Evolutionary conservation across 352 stramenopile genomes (phyloP).

Genomic region (Phytophthora europaea): DNA sequence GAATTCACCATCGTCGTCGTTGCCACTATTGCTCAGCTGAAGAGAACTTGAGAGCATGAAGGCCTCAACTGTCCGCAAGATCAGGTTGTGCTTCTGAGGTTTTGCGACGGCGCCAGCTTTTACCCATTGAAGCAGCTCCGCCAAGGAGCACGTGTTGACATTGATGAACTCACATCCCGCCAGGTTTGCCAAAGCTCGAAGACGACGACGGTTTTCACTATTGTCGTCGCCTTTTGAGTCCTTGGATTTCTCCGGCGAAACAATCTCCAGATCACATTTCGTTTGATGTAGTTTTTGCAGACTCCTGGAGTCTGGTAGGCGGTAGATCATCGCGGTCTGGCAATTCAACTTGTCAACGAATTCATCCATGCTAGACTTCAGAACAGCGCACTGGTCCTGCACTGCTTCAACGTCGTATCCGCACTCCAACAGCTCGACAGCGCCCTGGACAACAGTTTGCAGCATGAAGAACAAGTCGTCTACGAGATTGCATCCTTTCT

Average conservation of each 20-base stretch:
- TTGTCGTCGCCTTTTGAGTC: slow-evolving; percentile 18
- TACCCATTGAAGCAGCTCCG: slow-evolving; percentile 22
- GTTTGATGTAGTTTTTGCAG: not conserved
- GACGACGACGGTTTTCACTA: slow-evolving; percentile 16
- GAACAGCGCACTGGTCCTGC: not conserved
- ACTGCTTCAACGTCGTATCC: not conserved
- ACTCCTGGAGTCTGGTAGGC: not conserved
- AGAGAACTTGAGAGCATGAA: slow-evolving; percentile 35
- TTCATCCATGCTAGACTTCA: not conserved
- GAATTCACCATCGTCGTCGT: not conserved
- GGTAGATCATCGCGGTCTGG: not conserved
- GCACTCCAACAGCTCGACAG: not conserved
- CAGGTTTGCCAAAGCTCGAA: slow-evolving; percentile 29
- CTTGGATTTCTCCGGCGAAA: slow-evolving; percentile 1
- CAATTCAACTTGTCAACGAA: not conserved
- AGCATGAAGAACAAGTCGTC: not conserved
- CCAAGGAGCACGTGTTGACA: slow-evolving; percentile 19
- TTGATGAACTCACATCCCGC: slow-evolving; percentile 21
- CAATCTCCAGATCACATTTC: slow-evolving; percentile 13
- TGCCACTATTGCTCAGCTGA: not conserved
- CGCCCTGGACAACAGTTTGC: not conserved
- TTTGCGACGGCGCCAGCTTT: slow-evolving; percentile 6
- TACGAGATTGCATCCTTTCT: not conserved
- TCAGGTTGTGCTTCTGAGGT: slow-evolving; percentile 22
- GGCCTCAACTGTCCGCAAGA: slow-evolving; percentile 41